Evolutionary conservation across 805 yeast genomes (phyloP).

Genomic region (Lipomyces starkeyi): DNA sequence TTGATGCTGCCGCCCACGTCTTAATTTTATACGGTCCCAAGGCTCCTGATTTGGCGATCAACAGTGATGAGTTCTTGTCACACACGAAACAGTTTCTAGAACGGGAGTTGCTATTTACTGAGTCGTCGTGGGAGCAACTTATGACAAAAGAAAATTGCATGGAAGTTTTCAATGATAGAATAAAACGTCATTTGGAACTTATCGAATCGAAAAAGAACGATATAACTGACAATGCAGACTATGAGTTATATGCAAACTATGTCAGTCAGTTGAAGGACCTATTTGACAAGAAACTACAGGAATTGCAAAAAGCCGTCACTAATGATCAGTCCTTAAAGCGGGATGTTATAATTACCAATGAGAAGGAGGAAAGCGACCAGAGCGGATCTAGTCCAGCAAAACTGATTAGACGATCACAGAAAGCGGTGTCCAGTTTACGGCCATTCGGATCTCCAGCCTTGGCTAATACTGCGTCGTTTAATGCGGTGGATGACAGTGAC

Average conservation of each 20-base stretch:
- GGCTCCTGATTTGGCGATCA: slow-evolving; percentile 8
- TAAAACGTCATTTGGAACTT: slow-evolving; percentile 1
- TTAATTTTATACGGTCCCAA: slow-evolving; percentile 25
- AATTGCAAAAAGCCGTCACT: not conserved
- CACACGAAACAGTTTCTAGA: slow-evolving; percentile 13
- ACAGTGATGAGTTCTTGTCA: slow-evolving; percentile 7
- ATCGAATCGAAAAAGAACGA: slow-evolving; percentile 3
- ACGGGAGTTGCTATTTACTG: slow-evolving; percentile 14
- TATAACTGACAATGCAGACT: slow-evolving; percentile 9
- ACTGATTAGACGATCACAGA: slow-evolving; percentile 16
- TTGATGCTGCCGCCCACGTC: slow-evolving; percentile 25
- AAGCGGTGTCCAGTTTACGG: slow-evolving; percentile 23
- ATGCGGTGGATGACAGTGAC: slow-evolving; percentile 21
- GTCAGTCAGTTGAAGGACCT: slow-evolving; percentile 1
- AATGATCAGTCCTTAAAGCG: not conserved
- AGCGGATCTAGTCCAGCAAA: not conserved
- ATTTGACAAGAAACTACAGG: slow-evolving; percentile 4
- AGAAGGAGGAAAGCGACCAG: slow-evolving; percentile 12
- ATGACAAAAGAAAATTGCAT: not conserved
- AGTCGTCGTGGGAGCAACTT: slow-evolving; percentile 17
- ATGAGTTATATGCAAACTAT: slow-evolving; percentile 2
- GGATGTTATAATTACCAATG: slow-evolving; percentile 31
- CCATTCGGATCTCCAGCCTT: slow-evolving; percentile 26
- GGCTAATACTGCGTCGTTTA: not conserved
- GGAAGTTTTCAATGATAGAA: slow-evolving; percentile 4